Base-by-base conservation (phyloP, 768 basidiomycete genomes). In the Rhodotorula taiwanensis region DNA sequence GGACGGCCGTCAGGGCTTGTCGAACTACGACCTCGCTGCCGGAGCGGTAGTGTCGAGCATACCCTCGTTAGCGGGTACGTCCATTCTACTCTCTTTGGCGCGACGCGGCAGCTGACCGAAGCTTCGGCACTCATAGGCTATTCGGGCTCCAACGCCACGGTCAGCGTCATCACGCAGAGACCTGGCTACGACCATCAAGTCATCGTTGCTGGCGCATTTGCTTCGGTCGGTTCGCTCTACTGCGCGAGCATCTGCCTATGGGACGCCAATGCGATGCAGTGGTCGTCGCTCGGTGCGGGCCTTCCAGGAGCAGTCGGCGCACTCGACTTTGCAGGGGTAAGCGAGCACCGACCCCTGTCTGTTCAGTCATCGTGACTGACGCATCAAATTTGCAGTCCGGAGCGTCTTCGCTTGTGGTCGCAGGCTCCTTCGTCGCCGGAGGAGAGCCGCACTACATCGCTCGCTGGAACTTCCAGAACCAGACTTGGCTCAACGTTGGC, bases 171-270 rank as follows among this genome's bases (percentile, higher is more conserved):
- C 67, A 81, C 82, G 3, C 78, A 80, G 58, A 82, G 89, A 0
- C 72, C 81, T 1, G 80, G 84, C 18, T 81, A 84, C 70, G 71
- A 81, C 30, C 81, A 83, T 51, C 79, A 79, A 4, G 74, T 97
- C 56, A 79, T 95, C 52, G 86, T 95, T 16, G 91, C 87, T 4
- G 94, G 94, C n/a, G 83, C 86, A 4, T 97, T 99, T 67, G 76
- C 83, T 1, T 81, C 84, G 45, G 90, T 87, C 4, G 92, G 90
- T 13, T 81, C 84, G 0, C 76, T 87, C 21, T 75, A 77, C 1
- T 97, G 94, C 75, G 81, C 82, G 43, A 84, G 82, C 4, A 83
- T 97, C 45, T 99, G 94, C 74, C 76, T 82, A 25, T 85, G 87
- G 72, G 84, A 92, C 73, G 81, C 80, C 3, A 74, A 73, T 1